Conservation (phyloP, 2,329 filamentous ascomycete species). For the Sclerotinia trifoliorum region DNA sequence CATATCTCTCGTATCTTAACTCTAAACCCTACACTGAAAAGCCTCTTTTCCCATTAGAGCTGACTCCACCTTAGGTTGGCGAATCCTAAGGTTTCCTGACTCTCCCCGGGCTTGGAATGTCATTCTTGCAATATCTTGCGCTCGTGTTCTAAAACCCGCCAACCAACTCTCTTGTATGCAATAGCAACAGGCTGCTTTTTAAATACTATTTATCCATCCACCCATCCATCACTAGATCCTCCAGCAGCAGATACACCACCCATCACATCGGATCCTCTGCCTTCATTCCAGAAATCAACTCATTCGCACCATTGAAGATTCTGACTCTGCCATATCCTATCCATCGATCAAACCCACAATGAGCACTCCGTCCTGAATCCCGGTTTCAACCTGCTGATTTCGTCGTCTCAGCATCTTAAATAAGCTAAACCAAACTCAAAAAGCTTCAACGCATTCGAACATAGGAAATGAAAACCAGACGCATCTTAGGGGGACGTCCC, state of each 20-base stretch:
- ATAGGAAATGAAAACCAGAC: neutral
- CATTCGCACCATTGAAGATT: neutral
- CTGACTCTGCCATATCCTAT: neutral
- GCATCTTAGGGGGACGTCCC: neutral
- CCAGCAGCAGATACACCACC: neutral
- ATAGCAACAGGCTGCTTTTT: neutral
- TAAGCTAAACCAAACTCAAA: neutral
- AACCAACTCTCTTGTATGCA: neutral
- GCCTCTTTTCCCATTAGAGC: neutral
- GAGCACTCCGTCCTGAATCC: neutral
- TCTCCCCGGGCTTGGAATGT: neutral
- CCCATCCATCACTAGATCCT: neutral
- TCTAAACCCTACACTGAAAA: neutral
- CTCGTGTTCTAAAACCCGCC: no score
- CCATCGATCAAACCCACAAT: neutral
- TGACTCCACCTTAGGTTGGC: conserved; percentile 5
- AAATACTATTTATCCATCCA: neutral
- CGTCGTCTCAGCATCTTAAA: neutral
- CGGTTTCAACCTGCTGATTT: no score
- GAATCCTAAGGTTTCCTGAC: conserved; percentile 1
- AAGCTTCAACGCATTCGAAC: neutral
- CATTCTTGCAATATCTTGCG: neutral
- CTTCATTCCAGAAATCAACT: neutral
- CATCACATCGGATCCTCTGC: neutral
- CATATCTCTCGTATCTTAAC: neutral